Percentiles rank a stretch among this genome's conserved stretches.
Evolutionary conservation across 345 rosid genomes (phyloP).

Genomic region (Salix brachista): DNA sequence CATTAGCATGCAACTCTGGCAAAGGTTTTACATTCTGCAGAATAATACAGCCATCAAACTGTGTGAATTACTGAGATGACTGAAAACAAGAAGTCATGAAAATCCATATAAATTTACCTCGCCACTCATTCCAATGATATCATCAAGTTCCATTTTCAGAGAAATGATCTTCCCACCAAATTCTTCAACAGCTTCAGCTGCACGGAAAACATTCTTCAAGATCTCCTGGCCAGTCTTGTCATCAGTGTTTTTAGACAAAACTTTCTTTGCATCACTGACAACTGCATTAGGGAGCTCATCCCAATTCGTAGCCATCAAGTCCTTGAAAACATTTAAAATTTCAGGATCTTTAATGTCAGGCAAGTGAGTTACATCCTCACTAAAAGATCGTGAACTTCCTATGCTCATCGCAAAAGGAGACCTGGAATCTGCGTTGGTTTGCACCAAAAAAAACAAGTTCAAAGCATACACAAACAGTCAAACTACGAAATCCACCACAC

Average conservation of each 20-base stretch:
- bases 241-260: slow-evolving; percentile 52
- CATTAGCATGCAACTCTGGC: slow-evolving; percentile 44
- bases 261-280: slow-evolving; percentile 50
- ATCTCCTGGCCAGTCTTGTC: slow-evolving; percentile 77
- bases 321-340: slow-evolving; percentile 58
- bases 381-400: slow-evolving; percentile 49
- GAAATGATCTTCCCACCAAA: slow-evolving; percentile 64
- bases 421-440: slow-evolving; percentile 33
- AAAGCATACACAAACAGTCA: neutral
- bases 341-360: slow-evolving; percentile 61
- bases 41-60: slow-evolving; percentile 18
- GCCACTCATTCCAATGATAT: slow-evolving; percentile 75
- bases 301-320: slow-evolving; percentile 82
- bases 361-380: slow-evolving; percentile 60
- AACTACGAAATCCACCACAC: neutral
- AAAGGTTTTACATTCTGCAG: slow-evolving; percentile 69
- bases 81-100: neutral
- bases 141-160: slow-evolving; percentile 84
- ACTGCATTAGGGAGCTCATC: slow-evolving; percentile 55
- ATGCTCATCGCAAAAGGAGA: slow-evolving; percentile 39
- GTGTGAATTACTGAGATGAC: neutral
- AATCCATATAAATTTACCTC: slow-evolving; percentile 49
- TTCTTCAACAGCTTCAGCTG: slow-evolving; percentile 92
- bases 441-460: neutral
- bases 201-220: slow-evolving; percentile 56